Percentiles rank a stretch among this genome's conserved stretches.
Conservation (phyloP, 176 grass and related monocot genomes). For the Musa beccarii region DNA sequence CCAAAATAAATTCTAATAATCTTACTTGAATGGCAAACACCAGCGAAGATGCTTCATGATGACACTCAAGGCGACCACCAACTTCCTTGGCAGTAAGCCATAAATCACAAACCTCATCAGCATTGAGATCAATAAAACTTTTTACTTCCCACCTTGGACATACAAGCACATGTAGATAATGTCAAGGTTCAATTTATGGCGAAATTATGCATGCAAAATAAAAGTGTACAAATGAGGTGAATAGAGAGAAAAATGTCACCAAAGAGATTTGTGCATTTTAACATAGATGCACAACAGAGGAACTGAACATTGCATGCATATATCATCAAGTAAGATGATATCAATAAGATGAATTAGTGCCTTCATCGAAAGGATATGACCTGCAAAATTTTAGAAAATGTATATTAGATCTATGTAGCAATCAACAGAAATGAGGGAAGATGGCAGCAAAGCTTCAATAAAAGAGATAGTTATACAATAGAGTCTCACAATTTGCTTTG, state of each 20-base stretch:
- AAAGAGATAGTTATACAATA: background rate
- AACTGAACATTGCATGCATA: background rate
- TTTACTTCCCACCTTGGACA: slow-evolving; percentile 75
- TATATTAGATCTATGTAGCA: background rate
- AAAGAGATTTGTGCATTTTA: background rate
- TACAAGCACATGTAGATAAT: slow-evolving; percentile 63
- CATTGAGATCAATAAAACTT: slow-evolving; percentile 61
- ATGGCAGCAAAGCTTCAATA: background rate
- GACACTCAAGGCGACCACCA: slow-evolving; percentile 50
- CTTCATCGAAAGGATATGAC: slow-evolving; percentile 72
- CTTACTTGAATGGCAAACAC: slow-evolving; percentile 75
- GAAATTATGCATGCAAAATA: background rate
- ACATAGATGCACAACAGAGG: background rate
- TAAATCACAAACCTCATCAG: slow-evolving; percentile 71
- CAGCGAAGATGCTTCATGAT: slow-evolving; percentile 75
- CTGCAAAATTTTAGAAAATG: slow-evolving; percentile 36
- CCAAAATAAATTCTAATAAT: background rate
- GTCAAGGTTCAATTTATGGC: slow-evolving; percentile 39
- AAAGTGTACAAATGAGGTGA: background rate
- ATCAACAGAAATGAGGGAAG: background rate
- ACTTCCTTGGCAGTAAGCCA: slow-evolving; percentile 85
- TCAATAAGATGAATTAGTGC: background rate
- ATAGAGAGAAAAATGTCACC: background rate
- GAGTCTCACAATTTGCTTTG: background rate
- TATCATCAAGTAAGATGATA: background rate